A percentile compares a stretch with the other conserved stretches of the same genome.
These are phyloP conservation scores for Sporisorium exsertum DNA, from an alignment of 1,284 basidiomycete genomes.

Conservation along the genomic window DNA sequence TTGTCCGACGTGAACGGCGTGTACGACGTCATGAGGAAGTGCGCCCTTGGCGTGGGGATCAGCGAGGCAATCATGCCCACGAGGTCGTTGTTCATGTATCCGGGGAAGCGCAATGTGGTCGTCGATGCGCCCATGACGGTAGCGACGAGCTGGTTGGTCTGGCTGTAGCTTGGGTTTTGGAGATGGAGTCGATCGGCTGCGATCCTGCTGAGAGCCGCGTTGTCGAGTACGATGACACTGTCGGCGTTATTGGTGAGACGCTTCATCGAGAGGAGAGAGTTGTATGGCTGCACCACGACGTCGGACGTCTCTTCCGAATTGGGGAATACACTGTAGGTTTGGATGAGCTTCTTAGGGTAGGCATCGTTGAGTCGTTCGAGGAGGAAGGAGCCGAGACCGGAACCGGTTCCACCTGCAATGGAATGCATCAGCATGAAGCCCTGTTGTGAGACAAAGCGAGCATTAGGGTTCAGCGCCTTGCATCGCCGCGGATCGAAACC, in stretches of 20 bases:
- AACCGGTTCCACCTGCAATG: conserved; percentile 98
- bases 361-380: conserved; percentile 96
- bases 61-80: conserved; percentile 94
- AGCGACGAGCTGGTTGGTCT: conserved; percentile 68
- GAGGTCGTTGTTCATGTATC: conserved; percentile 98
- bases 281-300: conserved; percentile 90
- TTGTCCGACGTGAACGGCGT: conserved; percentile 95
- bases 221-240: conserved; percentile 96
- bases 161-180: conserved; percentile 89
- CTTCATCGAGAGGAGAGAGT: conserved; percentile 91
- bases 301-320: conserved; percentile 73
- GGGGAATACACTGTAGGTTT: conserved; percentile 99
- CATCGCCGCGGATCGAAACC: neutral
- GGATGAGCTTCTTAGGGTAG: conserved; percentile 98
- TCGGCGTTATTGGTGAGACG: conserved; percentile 96
- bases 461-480: neutral
- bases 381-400: conserved; percentile 95
- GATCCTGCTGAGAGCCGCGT: conserved; percentile 90
- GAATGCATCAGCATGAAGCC: conserved; percentile 99
- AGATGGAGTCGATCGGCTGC: conserved; percentile 90
- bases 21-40: conserved; percentile 99
- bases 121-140: conserved; percentile 81
- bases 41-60: conserved; percentile 97
- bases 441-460: conserved; percentile 71
- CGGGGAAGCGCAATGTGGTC: conserved; percentile 94